Evolutionary conservation across 192 early-diverging fungal genomes (phyloP).

Genomic region (Geosiphon pyriformis): DNA sequence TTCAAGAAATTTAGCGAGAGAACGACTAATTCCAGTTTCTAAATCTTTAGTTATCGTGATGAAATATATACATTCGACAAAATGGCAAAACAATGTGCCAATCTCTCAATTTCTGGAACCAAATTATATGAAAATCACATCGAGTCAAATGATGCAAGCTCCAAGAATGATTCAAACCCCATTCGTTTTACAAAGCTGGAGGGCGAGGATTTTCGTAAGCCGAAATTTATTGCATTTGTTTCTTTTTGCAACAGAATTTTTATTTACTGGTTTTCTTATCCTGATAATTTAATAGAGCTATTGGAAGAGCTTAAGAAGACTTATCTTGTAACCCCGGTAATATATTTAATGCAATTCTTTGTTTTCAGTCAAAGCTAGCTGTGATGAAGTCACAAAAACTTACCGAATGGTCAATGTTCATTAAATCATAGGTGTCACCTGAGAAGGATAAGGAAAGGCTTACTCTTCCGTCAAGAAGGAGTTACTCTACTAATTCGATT

Average conservation of each 20-base stretch:
- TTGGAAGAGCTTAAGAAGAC: background rate
- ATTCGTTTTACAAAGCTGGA: constrained; percentile 53
- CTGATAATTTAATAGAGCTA: no score
- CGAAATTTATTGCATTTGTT: background rate
- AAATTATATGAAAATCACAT: constrained; percentile 52
- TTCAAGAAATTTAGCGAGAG: background rate
- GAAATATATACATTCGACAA: constrained; percentile 58
- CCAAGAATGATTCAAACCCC: constrained; percentile 33
- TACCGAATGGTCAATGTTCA: background rate
- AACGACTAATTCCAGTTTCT: no score
- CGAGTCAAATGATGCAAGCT: no score
- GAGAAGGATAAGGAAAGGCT: background rate
- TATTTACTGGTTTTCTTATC: background rate
- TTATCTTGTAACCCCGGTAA: background rate
- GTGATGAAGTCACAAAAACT: background rate
- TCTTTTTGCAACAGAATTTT: background rate
- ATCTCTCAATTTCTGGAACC: constrained; percentile 64
- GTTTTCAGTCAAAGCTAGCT: no score
- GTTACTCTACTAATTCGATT: background rate
- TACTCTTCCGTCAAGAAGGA: no score
- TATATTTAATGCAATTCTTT: background rate
- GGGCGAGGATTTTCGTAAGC: constrained; percentile 53
- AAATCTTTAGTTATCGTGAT: constrained; percentile 44
- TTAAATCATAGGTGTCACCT: background rate
- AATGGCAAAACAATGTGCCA: constrained; percentile 67